A percentile compares a stretch with the other conserved stretches of the same genome.
Evolutionary conservation across 1,284 basidiomycete genomes (phyloP).

Genomic region (Dichomitus squalens): DNA sequence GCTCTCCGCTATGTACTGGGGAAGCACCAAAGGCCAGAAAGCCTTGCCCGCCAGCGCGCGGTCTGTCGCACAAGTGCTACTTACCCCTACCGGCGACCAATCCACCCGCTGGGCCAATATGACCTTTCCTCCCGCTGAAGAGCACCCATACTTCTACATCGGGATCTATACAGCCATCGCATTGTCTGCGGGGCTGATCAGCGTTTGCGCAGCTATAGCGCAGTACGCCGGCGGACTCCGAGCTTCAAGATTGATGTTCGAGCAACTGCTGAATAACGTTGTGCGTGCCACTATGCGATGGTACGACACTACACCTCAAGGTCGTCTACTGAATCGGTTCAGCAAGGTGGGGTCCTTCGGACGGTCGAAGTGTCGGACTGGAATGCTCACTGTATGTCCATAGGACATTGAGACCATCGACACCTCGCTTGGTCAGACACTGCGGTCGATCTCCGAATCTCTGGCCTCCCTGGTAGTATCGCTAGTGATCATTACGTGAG

Average conservation of each 20-base stretch:
- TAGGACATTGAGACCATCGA: constrained; percentile 81
- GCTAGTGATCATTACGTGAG: constrained; percentile 62
- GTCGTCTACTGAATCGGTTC: constrained; percentile 68
- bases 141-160: constrained; percentile 66
- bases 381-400: not conserved
- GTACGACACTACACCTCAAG: constrained; percentile 52
- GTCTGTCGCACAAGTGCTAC: constrained; percentile 22
- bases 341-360: constrained; percentile 41
- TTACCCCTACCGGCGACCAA: constrained; percentile 35
- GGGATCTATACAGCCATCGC: constrained; percentile 62
- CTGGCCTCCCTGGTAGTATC: constrained; percentile 74
- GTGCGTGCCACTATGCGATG: constrained; percentile 63
- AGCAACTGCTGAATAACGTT: constrained; percentile 53
- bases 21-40: constrained; percentile 35
- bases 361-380: not conserved
- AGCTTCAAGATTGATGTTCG: constrained; percentile 62
- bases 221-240: constrained; percentile 65
- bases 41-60: constrained; percentile 34
- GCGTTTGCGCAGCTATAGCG: constrained; percentile 46
- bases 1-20: constrained; percentile 23
- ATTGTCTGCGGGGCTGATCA: constrained; percentile 47
- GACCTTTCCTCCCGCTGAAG: constrained; percentile 46
- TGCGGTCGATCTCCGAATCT: constrained; percentile 74
- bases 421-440: constrained; percentile 63
- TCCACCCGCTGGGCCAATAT: constrained; percentile 13